Evolutionary conservation across 2,329 filamentous ascomycete genomes (phyloP).

Genomic region (Penicillium palitans): DNA sequence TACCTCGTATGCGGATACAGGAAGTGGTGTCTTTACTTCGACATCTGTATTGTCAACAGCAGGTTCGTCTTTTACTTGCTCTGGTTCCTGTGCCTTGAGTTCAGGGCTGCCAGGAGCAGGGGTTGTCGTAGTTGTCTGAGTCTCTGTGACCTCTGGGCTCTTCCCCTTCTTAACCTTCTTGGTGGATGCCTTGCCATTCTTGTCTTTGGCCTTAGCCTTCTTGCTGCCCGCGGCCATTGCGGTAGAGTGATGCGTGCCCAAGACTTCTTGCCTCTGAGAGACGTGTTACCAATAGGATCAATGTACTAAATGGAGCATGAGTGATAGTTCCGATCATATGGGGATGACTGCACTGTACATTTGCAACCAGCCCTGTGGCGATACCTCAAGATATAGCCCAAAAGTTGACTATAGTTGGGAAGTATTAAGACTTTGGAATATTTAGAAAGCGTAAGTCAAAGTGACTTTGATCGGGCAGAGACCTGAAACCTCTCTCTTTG

Average conservation of each 20-base stretch:
- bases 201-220: constrained; percentile 33
- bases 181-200: constrained; percentile 28
- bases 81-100: constrained; percentile 22
- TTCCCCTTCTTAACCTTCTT: constrained; percentile 41
- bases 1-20: constrained; percentile 8
- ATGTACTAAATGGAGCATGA: constrained; percentile 22
- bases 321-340: constrained; percentile 32
- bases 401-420: constrained; percentile 23
- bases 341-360: constrained; percentile 33
- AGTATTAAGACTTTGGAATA: constrained; percentile 19
- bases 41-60: constrained; percentile 7
- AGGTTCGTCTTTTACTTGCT: constrained; percentile 15
- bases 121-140: constrained; percentile 27
- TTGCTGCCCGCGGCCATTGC: constrained; percentile 34
- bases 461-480: constrained; percentile 23
- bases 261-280: constrained; percentile 22
- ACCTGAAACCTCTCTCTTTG: constrained; percentile 18
- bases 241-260: constrained; percentile 34
- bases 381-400: constrained; percentile 36
- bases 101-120: constrained; percentile 23
- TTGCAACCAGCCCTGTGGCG: constrained; percentile 31
- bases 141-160: constrained; percentile 28
- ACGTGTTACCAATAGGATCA: constrained; percentile 39
- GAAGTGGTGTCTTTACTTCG: constrained; percentile 4
- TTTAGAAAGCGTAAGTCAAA: constrained; percentile 21